A percentile compares a stretch with the other conserved stretches of the same genome.
Evolutionary conservation across 2,329 filamentous ascomycete genomes (phyloP).

Genomic region (Atkinsonella hypoxylon): DNA sequence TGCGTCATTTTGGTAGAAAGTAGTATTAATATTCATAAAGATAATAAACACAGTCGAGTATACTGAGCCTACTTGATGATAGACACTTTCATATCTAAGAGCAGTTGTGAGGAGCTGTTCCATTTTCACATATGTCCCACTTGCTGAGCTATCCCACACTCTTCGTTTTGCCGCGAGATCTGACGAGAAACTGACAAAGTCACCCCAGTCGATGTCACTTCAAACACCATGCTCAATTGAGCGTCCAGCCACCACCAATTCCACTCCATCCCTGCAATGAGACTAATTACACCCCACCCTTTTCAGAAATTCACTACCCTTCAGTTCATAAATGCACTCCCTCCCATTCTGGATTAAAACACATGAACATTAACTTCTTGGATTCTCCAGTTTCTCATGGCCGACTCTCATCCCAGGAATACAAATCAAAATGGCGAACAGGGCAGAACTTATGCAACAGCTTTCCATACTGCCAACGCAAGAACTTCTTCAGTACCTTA

Average conservation of each 20-base stretch:
- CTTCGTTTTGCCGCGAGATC: too few relatives aligned
- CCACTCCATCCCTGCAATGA: too few relatives aligned
- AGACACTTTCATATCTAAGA: too few relatives aligned
- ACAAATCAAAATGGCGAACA: slow-evolving; percentile 8
- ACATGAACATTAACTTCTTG: neutral
- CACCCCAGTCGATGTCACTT: too few relatives aligned
- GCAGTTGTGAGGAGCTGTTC: too few relatives aligned
- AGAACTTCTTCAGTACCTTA: slow-evolving; percentile 11
- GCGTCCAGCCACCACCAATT: too few relatives aligned
- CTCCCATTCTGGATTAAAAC: neutral
- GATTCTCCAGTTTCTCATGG: too few relatives aligned
- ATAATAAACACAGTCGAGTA: too few relatives aligned
- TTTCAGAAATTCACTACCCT: neutral
- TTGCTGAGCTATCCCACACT: too few relatives aligned
- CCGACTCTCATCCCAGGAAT: neutral
- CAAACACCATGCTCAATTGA: neutral
- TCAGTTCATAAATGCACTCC: slow-evolving; percentile 3
- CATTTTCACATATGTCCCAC: neutral
- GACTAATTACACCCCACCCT: neutral
- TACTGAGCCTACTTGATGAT: too few relatives aligned
- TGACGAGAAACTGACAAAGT: too few relatives aligned
- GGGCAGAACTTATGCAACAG: slow-evolving; percentile 10
- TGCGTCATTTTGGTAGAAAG: slow-evolving; percentile 5
- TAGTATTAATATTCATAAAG: too few relatives aligned
- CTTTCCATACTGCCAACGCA: slow-evolving; percentile 8